These are phyloP conservation scores for Amaranthus palmeri DNA, from an alignment of 148 eudicot species.

Conservation along the genomic window DNA sequence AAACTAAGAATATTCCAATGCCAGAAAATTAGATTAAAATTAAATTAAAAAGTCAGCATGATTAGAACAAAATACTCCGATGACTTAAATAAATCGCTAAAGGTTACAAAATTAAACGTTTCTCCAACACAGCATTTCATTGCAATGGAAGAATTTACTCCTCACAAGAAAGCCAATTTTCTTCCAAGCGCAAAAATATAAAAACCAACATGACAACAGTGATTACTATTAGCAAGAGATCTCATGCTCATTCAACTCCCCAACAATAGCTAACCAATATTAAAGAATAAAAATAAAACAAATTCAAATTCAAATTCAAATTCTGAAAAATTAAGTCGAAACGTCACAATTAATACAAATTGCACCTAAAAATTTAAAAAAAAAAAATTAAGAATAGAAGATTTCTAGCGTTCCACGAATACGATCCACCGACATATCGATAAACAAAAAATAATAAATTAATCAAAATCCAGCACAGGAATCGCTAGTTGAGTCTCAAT, in stretches of 20 bases:
- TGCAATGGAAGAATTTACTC: slow-evolving; percentile 8
- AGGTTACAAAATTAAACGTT: slow-evolving; percentile 12
- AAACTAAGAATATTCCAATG: slow-evolving; percentile 25
- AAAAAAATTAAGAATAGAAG: background rate
- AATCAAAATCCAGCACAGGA: background rate
- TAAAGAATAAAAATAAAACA: background rate
- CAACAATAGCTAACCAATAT: background rate
- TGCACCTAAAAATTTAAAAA: background rate
- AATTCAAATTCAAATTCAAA: background rate
- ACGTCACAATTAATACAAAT: background rate
- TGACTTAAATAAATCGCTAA: slow-evolving; percentile 1
- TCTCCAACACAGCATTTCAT: background rate
- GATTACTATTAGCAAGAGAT: slow-evolving; percentile 14
- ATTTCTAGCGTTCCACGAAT: slow-evolving; percentile 1
- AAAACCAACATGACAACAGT: slow-evolving; percentile 29
- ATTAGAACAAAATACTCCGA: background rate
- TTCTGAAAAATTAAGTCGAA: slow-evolving; percentile 7
- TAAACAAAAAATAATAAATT: background rate
- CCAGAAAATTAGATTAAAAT: slow-evolving; percentile 1
- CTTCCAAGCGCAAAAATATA: slow-evolving; percentile 17
- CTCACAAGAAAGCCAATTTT: background rate
- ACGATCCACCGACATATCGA: slow-evolving; percentile 26
- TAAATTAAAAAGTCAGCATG: background rate
- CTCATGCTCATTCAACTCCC: slow-evolving; percentile 20
- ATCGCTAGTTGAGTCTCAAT: too few species aligned